Evolutionary conservation across 768 basidiomycete genomes (phyloP).

Genomic region (Boletus bicolor): DNA sequence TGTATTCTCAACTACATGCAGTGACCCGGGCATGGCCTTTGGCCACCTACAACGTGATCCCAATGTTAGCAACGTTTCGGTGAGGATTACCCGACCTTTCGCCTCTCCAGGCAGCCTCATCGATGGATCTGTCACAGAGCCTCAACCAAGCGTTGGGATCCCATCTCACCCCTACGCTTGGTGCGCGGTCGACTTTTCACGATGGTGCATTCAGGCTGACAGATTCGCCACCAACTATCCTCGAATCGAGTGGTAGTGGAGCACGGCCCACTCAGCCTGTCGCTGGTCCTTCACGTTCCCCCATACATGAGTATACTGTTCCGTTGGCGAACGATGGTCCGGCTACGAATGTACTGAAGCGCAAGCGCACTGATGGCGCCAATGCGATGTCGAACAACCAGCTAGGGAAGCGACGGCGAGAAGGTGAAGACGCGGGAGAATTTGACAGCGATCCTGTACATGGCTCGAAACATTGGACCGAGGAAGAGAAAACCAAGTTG

Average conservation of each 20-base stretch:
- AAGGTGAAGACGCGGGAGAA: constrained; percentile 27
- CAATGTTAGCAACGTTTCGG: constrained; percentile 56
- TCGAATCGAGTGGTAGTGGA: constrained; percentile 26
- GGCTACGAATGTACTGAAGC: constrained; percentile 28
- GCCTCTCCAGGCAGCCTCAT: constrained; percentile 27
- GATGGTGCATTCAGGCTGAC: constrained; percentile 29
- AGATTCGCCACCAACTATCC: constrained; percentile 32
- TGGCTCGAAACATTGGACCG: constrained; percentile 83
- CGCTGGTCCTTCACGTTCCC: constrained; percentile 30
- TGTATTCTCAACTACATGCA: constrained; percentile 29
- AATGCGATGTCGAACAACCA: constrained; percentile 20
- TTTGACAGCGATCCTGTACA: constrained; percentile 40
- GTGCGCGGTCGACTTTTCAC: constrained; percentile 31
- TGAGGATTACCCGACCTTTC: constrained; percentile 36
- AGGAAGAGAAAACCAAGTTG: constrained; percentile 75
- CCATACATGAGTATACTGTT: constrained; percentile 33
- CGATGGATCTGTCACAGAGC: constrained; percentile 37
- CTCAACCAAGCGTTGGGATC: constrained; percentile 59
- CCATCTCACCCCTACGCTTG: constrained; percentile 43
- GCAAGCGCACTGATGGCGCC: constrained; percentile 47
- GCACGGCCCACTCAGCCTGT: constrained; percentile 27
- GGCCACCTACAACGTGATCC: constrained; percentile 57
- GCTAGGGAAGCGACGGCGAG: constrained; percentile 31
- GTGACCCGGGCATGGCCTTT: constrained; percentile 62
- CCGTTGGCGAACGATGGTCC: constrained; percentile 27